Evolutionary conservation across 805 yeast genomes (phyloP).

Genomic region (Yamadazyma sp.): DNA sequence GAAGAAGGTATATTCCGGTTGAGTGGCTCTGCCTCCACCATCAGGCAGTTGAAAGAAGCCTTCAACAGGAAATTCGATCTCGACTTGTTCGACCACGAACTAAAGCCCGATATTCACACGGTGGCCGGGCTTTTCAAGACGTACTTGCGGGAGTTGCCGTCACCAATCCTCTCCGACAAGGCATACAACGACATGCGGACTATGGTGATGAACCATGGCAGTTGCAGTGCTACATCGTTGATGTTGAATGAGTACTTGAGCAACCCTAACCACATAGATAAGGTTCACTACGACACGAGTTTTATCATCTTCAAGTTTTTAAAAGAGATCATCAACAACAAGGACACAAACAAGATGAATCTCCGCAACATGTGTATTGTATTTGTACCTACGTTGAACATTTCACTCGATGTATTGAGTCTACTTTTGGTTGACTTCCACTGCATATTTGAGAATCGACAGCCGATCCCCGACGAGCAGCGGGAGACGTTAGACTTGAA

Average conservation of each 20-base stretch:
- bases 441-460: constrained; percentile 56
- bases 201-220: constrained; percentile 18
- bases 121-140: constrained; percentile 83
- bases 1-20: constrained; percentile 91
- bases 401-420: constrained; percentile 60
- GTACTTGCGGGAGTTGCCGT: constrained; percentile 75
- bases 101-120: constrained; percentile 73
- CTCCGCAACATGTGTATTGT: constrained; percentile 75
- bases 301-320: constrained; percentile 67
- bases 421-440: constrained; percentile 62
- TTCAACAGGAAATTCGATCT: constrained; percentile 71
- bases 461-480: constrained; percentile 39
- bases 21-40: constrained; percentile 82
- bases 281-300: constrained; percentile 57
- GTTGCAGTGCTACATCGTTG: constrained; percentile 19
- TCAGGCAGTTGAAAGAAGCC: constrained; percentile 62
- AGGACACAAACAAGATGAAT: constrained; percentile 77
- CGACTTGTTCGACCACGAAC: constrained; percentile 51
- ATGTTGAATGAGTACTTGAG: constrained; percentile 34
- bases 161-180: constrained; percentile 62
- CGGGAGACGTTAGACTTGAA: constrained; percentile 53
- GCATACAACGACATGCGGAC: constrained; percentile 29
- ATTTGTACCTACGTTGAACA: constrained; percentile 75
- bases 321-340: constrained; percentile 59
- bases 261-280: constrained; percentile 44